Conservation (phyloP, 768 basidiomycete species). For the Sistotremastrum suecicum region DNA sequence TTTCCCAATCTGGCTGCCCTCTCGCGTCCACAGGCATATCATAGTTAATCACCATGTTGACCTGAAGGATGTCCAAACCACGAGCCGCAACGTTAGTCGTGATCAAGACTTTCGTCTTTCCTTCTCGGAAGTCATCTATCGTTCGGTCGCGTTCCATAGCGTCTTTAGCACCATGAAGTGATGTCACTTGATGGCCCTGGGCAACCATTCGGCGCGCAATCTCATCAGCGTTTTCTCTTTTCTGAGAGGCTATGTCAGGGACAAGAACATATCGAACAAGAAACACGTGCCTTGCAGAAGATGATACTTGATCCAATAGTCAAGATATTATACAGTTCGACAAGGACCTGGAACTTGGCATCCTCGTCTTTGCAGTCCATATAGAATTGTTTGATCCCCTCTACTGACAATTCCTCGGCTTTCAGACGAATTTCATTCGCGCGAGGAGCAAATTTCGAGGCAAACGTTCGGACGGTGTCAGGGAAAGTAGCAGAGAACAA, state of each 20-base stretch:
- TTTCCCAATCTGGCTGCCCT: constrained; percentile 71
- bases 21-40: constrained; percentile 70
- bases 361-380: constrained; percentile 90
- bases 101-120: constrained; percentile 92
- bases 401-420: constrained; percentile 86
- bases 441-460: constrained; percentile 80
- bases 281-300: constrained; percentile 69
- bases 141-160: constrained; percentile 78
- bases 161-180: constrained; percentile 90
- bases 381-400: constrained; percentile 93
- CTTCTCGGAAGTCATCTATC: constrained; percentile 92
- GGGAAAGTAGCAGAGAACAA: constrained; percentile 99
- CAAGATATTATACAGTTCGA: constrained; percentile 76
- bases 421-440: constrained; percentile 96
- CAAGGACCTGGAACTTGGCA: constrained; percentile 91
- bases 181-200: constrained; percentile 94
- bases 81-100: constrained; percentile 98
- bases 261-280: neutral
- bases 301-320: constrained; percentile 98
- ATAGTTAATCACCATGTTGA: constrained; percentile 99
- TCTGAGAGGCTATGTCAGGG: constrained; percentile 45
- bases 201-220: constrained; percentile 82
- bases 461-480: constrained; percentile 84
- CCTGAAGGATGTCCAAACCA: constrained; percentile 96
- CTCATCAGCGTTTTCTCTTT: constrained; percentile 63